Evolutionary conservation across 1,284 basidiomycete species (phyloP), one percentile per base, ranked within the genome.

Genomic region (Cystobasidiaceae sp.): DNA sequence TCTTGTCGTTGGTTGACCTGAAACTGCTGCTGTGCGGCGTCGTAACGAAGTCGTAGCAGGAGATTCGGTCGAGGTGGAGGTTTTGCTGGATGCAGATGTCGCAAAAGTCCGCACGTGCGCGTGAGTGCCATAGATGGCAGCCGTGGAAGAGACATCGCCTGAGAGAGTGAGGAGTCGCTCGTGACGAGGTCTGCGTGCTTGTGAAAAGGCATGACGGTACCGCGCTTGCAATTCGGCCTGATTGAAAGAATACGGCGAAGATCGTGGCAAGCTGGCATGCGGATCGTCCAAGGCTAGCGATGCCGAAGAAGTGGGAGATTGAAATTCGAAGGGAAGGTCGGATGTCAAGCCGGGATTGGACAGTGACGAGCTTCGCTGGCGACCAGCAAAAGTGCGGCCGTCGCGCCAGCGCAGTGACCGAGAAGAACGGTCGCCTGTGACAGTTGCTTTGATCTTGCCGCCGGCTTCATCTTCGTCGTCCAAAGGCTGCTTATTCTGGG

Each of bases 191-290:
- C 49, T 44, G 15, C 50, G 45, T n/a, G 61, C 61, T 48, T 56
- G 61, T 11, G 61, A 64, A 43, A 64, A 64, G 5, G 61, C 61
- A 56, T 64, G 61, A 19, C 61, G 39, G 39, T 64, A 64, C 25
- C 61, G 50, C n/a, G 52, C 61, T 56, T 56, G 61, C 34, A 64
- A 32, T 34, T 55, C 51, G 11, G 52, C 45, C 41, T 64, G 61
- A 48, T 55, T 56, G 51, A 56, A 64, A 11, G 61, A 55, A 28
- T 64, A 64, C 11, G 61, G 61, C 25, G 61, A 64, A 11, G 46
- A 51, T 11, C 61, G 39, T 37, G 61, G 61, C 13, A 57, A 37
- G 21, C 21, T 30, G n/a, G 48, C 19, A 9, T 48, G 27, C n/a
- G 37, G 11, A 39, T 39, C 37, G n/a, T 39, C n/a, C 19, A 44